Percentiles rank a stretch among this genome's conserved stretches.
These are phyloP conservation scores for Backusella tuberculispora DNA, from an alignment of 192 early-diverging fungal species.

Conservation along the genomic window DNA sequence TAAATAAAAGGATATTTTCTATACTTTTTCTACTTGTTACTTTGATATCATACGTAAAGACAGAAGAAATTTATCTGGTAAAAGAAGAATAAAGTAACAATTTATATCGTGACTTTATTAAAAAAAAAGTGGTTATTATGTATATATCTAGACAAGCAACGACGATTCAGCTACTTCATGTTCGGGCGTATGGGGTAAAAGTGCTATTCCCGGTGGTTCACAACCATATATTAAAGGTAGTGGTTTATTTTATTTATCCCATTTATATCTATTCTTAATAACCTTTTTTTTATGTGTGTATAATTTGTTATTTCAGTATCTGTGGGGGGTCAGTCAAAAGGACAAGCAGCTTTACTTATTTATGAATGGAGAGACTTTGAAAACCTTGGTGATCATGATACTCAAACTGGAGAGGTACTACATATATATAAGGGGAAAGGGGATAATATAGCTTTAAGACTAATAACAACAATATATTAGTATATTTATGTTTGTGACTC, in stretches of 20 bases:
- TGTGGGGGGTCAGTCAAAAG: conserved; percentile 34
- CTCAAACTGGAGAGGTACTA: conserved; percentile 26
- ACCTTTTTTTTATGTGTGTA: not conserved
- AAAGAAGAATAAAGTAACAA: not conserved
- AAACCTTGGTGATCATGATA: conserved; percentile 44
- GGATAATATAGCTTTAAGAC: not conserved
- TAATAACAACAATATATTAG: not conserved
- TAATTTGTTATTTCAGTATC: conserved; percentile 28
- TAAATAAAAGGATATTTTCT: conserved; percentile 8
- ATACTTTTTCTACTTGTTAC: not conserved
- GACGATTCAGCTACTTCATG: conserved; percentile 39
- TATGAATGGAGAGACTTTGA: conserved; percentile 51
- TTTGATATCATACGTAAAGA: not conserved
- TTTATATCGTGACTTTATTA: not conserved
- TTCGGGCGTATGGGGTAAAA: conserved; percentile 41
- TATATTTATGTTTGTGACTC: conserved; percentile 56
- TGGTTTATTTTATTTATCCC: too few species aligned
- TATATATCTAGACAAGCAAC: conserved; percentile 28
- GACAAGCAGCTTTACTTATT: conserved; percentile 47
- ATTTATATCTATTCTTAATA: not conserved
- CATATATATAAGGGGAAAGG: not conserved
- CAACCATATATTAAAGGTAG: conserved; percentile 45
- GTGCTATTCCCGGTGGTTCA: conserved; percentile 42
- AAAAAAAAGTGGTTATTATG: not conserved
- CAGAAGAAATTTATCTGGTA: conserved; percentile 31